These are phyloP conservation scores for Kentomonas sorsogonicus DNA, from an alignment of 208 protist genomes.

Conservation along the genomic window DNA sequence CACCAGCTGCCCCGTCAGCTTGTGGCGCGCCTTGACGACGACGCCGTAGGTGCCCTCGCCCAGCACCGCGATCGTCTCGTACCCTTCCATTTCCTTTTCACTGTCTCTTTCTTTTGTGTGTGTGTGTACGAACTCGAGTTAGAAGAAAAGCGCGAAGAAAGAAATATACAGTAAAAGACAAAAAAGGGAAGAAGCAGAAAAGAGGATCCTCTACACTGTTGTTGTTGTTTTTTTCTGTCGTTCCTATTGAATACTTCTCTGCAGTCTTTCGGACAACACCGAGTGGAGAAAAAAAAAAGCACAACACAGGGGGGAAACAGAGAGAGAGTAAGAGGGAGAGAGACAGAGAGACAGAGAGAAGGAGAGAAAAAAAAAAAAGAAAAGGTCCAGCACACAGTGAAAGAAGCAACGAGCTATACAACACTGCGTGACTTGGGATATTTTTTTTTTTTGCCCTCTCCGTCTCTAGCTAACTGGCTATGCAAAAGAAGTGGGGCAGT, in stretches of 20 bases:
- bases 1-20: constrained; percentile 88
- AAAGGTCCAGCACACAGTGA: too few relatives aligned
- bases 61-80: constrained; percentile 89
- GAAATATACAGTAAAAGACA: constrained; percentile 4
- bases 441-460: not conserved
- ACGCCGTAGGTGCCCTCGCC: constrained; percentile 94
- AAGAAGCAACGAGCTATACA: too few relatives aligned
- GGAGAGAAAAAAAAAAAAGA: not conserved
- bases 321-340: not conserved
- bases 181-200: constrained; percentile 5
- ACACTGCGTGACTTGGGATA: too few relatives aligned
- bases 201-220: not conserved
- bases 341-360: not conserved
- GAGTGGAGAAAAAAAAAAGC: too few relatives aligned
- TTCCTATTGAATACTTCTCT: too few relatives aligned
- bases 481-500: too few relatives aligned
- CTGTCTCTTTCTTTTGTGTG: not conserved
- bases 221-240: not conserved
- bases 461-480: too few relatives aligned
- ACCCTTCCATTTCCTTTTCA: constrained; percentile 73
- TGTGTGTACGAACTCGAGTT: not conserved
- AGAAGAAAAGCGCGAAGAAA: not conserved
- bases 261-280: too few relatives aligned
- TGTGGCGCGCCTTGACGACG: constrained; percentile 92
- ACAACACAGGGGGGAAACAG: not conserved